A percentile compares a stretch with the other conserved stretches of the same genome.
phyloP scores from a whole-genome alignment of 2,329 filamentous ascomycete genomes.

The Aspergillus persii region DNA sequence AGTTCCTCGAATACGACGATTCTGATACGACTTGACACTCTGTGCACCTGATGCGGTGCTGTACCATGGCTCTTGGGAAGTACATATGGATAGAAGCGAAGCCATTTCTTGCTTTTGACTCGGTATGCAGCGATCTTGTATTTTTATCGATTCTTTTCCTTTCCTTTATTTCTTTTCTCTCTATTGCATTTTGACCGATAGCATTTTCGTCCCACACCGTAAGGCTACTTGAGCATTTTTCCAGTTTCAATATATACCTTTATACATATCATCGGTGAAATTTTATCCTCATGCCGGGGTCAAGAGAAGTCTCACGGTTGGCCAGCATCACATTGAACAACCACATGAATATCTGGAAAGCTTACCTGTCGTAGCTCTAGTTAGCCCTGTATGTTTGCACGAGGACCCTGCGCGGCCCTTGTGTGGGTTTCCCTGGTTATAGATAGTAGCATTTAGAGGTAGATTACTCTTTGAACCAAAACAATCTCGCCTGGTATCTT shows the following conservation, averaged over 20 bases:
- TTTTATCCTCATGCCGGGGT: too few relatives aligned
- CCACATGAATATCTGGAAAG: too few relatives aligned
- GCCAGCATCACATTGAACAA: too few relatives aligned
- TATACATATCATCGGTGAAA: too few relatives aligned
- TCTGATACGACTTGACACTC: constrained; percentile 14
- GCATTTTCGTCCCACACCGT: background rate
- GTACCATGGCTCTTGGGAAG: constrained; percentile 10
- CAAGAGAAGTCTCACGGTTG: too few relatives aligned
- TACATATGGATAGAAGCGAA: constrained; percentile 18
- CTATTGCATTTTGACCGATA: background rate
- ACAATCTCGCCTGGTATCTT: too few relatives aligned
- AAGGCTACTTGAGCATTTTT: background rate
- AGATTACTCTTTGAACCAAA: too few relatives aligned
- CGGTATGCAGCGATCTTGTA: constrained; percentile 2
- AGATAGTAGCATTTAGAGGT: too few relatives aligned
- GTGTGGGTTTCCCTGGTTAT: too few relatives aligned
- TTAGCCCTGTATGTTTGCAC: too few relatives aligned
- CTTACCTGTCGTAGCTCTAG: too few relatives aligned
- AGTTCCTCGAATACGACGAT: constrained; percentile 23
- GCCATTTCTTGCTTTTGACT: constrained; percentile 3
- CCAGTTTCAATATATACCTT: background rate
- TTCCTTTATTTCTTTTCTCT: background rate
- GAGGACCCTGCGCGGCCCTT: too few relatives aligned
- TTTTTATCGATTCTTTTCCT: background rate
- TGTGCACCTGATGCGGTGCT: constrained; percentile 13